Percentiles rank a stretch among this genome's conserved stretches.
Conservation (phyloP, 1,284 basidiomycete genomes). For the Boletus smithii region DNA sequence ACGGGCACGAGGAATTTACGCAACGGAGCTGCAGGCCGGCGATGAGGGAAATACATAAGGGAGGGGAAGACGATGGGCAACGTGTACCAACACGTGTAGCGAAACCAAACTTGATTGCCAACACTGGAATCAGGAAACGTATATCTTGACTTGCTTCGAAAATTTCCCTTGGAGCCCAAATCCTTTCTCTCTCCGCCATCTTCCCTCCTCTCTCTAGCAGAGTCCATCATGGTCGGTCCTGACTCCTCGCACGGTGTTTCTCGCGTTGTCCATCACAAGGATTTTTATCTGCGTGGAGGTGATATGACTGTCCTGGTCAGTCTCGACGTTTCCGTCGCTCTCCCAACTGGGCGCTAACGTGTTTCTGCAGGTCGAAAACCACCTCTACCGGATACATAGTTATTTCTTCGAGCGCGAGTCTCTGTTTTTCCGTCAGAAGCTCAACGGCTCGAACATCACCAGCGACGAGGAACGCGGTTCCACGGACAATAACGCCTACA, state of each 20-base stretch:
- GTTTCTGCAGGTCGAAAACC: conserved; percentile 41
- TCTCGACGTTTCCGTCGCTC: conserved; percentile 14
- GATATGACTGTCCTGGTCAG: conserved; percentile 55
- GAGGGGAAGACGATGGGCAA: conserved; percentile 16
- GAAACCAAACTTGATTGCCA: conserved; percentile 20
- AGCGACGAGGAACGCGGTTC: conserved; percentile 39
- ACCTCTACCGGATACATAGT: conserved; percentile 47
- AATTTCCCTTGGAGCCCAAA: conserved; percentile 34
- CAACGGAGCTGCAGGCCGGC: conserved; percentile 19
- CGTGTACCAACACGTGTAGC: conserved; percentile 44
- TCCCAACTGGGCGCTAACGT: conserved; percentile 13
- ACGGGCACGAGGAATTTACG: conserved; percentile 24
- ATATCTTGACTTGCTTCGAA: conserved; percentile 36
- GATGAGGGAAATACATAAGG: conserved; percentile 23
- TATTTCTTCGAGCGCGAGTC: conserved; percentile 64
- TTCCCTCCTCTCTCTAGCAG: conserved; percentile 24
- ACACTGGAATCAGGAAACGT: conserved; percentile 30
- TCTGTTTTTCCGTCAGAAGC: conserved; percentile 45
- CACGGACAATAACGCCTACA: conserved; percentile 40
- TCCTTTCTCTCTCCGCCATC: conserved; percentile 25
- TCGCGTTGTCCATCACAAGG: conserved; percentile 35
- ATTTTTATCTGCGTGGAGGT: conserved; percentile 52
- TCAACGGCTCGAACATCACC: conserved; percentile 34
- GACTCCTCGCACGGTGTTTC: conserved; percentile 27
- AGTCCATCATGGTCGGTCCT: conserved; percentile 25